Evolutionary conservation across 305 asterid species (phyloP).

Genomic region (Withania somnifera): DNA sequence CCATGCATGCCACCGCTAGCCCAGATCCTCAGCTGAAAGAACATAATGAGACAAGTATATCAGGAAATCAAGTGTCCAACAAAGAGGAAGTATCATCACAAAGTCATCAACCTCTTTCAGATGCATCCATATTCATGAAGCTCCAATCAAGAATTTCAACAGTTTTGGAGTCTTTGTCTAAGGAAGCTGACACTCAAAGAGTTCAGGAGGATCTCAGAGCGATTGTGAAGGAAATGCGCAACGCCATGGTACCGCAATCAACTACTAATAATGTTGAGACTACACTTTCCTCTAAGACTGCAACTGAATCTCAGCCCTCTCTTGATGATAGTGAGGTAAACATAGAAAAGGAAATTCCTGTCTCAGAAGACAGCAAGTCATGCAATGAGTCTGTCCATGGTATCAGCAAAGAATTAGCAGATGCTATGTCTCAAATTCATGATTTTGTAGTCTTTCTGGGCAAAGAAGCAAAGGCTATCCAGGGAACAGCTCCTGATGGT

Average conservation of each 20-base stretch:
- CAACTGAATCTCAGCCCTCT: conserved; percentile 13
- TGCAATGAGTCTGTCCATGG: not conserved
- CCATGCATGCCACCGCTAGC: conserved; percentile 15
- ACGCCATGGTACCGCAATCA: conserved; percentile 21
- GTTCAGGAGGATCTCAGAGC: conserved; percentile 38
- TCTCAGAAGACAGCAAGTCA: conserved; percentile 1
- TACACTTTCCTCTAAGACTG: conserved; percentile 17
- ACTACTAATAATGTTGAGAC: conserved; percentile 20
- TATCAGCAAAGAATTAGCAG: conserved; percentile 8
- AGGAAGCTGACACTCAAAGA: conserved; percentile 44
- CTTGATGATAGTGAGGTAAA: conserved; percentile 17
- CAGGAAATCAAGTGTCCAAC: conserved; percentile 11
- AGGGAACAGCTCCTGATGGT: conserved; percentile 23
- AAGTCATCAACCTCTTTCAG: conserved; percentile 25
- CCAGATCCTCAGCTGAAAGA: conserved; percentile 18
- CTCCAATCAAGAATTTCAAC: conserved; percentile 49
- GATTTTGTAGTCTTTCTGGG: conserved; percentile 12
- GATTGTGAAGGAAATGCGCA: conserved; percentile 49
- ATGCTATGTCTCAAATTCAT: conserved; percentile 13
- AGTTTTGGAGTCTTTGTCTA: conserved; percentile 46
- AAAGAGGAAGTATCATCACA: conserved; percentile 11
- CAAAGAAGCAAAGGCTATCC: conserved; percentile 12
- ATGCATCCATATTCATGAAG: conserved; percentile 28
- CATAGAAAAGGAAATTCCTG: conserved; percentile 11
- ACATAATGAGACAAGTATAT: conserved; percentile 11